Evolutionary conservation across 495 filamentous ascomycete species (phyloP).

Genomic region (Xylaria grammica): DNA sequence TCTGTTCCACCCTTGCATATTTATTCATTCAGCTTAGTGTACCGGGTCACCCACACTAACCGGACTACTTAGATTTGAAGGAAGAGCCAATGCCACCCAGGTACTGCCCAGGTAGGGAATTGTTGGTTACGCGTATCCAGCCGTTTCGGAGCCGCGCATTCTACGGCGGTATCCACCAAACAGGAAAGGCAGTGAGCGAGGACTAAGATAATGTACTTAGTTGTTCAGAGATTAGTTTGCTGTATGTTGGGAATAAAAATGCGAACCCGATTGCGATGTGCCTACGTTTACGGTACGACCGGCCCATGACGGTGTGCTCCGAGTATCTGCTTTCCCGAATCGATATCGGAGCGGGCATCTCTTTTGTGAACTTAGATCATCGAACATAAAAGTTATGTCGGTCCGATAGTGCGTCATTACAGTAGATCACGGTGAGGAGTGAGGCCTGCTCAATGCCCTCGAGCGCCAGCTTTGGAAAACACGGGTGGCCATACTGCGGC

Average conservation of each 20-base stretch:
- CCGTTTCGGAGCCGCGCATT: background rate
- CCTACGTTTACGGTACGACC: too few relatives aligned
- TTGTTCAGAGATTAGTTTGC: too few relatives aligned
- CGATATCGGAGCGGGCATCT: background rate
- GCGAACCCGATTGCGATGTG: too few relatives aligned
- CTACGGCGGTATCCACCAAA: background rate
- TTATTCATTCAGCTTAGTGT: background rate
- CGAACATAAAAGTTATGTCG: conserved; percentile 3
- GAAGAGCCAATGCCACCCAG: background rate
- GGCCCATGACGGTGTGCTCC: too few relatives aligned
- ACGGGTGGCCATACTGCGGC: background rate
- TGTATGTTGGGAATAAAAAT: too few relatives aligned
- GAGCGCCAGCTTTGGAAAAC: background rate
- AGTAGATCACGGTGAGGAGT: conserved; percentile 8
- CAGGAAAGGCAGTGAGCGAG: background rate
- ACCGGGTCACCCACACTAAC: background rate
- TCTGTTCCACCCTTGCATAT: background rate
- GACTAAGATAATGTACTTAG: too few relatives aligned
- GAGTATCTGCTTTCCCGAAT: background rate
- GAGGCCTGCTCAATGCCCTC: background rate
- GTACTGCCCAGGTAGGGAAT: background rate
- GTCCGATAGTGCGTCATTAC: conserved; percentile 5
- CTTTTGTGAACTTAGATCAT: background rate
- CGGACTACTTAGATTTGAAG: background rate
- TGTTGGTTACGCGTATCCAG: background rate